Evolutionary conservation across 345 rosid genomes (phyloP).

Genomic region (Turnera subulata): DNA sequence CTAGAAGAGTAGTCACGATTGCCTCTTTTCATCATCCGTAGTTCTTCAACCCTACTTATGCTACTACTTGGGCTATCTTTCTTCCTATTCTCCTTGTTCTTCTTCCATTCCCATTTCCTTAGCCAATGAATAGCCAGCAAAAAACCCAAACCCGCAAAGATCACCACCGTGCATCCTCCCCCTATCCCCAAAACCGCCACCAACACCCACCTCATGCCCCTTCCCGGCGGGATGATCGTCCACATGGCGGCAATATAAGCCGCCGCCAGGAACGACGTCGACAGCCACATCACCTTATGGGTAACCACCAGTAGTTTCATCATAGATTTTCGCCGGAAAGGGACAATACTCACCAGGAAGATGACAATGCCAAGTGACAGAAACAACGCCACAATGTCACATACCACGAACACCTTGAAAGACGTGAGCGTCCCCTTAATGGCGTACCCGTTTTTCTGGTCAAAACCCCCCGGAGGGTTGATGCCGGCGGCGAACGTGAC

Average conservation of each 20-base stretch:
- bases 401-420: slow-evolving; percentile 51
- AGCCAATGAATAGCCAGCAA: slow-evolving; percentile 37
- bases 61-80: slow-evolving; percentile 27
- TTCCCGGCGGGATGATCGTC: slow-evolving; percentile 37
- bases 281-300: slow-evolving; percentile 60
- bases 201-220: slow-evolving; percentile 38
- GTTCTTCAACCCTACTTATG: slow-evolving; percentile 36
- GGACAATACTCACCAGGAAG: slow-evolving; percentile 53
- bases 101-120: slow-evolving; percentile 45
- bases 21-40: slow-evolving; percentile 22
- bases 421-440: slow-evolving; percentile 26
- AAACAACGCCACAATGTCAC: slow-evolving; percentile 55
- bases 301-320: slow-evolving; percentile 42
- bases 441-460: slow-evolving; percentile 34
- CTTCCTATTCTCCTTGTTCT: slow-evolving; percentile 11
- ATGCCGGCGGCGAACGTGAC: slow-evolving; percentile 64
- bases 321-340: slow-evolving; percentile 47
- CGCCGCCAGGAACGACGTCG: slow-evolving; percentile 49
- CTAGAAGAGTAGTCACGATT: slow-evolving; percentile 22
- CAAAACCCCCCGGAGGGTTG: slow-evolving; percentile 65
- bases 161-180: slow-evolving; percentile 36
- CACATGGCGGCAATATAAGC: slow-evolving; percentile 57
- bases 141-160: slow-evolving; percentile 36
- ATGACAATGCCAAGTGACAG: slow-evolving; percentile 52
- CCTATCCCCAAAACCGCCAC: slow-evolving; percentile 27